phyloP scores from a whole-genome alignment of 495 filamentous ascomycete species.

The Talaromyces thailandensis region DNA sequence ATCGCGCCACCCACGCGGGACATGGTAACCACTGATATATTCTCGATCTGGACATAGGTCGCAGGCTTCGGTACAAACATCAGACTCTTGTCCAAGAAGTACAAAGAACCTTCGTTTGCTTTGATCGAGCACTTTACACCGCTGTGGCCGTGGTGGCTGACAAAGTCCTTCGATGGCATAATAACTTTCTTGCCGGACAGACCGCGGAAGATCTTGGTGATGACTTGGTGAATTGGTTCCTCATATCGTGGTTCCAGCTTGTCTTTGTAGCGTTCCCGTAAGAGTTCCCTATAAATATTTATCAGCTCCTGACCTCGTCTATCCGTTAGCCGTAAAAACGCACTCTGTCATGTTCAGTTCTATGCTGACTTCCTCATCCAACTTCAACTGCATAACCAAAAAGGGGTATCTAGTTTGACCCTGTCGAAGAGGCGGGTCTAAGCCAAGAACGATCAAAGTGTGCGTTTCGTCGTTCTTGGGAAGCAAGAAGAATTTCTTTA shows the following conservation, averaged over 20 bases:
- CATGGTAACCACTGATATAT: constrained; percentile 82
- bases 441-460: constrained; percentile 85
- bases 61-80: constrained; percentile 99
- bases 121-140: constrained; percentile 99
- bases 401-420: constrained; percentile 98
- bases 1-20: constrained; percentile 91
- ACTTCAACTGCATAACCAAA: constrained; percentile 98
- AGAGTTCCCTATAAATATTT: constrained; percentile 33
- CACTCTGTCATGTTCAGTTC: constrained; percentile 96
- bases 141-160: constrained; percentile 80
- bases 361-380: constrained; percentile 93
- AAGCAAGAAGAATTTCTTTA: constrained; percentile 98
- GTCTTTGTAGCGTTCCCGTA: constrained; percentile 81
- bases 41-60: constrained; percentile 90
- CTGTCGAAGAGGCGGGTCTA: constrained; percentile 93
- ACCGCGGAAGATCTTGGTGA: constrained; percentile 89
- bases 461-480: constrained; percentile 97
- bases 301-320: constrained; percentile 9
- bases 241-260: constrained; percentile 85
- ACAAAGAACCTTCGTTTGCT: constrained; percentile 93
- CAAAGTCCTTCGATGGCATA: constrained; percentile 87
- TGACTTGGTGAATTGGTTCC: constrained; percentile 79
- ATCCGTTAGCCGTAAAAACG: constrained; percentile 19
- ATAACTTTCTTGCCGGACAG: constrained; percentile 90
- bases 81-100: constrained; percentile 95